Conservation (phyloP, 176 grass and related monocot species). For the Thinopyrum elongatum region DNA sequence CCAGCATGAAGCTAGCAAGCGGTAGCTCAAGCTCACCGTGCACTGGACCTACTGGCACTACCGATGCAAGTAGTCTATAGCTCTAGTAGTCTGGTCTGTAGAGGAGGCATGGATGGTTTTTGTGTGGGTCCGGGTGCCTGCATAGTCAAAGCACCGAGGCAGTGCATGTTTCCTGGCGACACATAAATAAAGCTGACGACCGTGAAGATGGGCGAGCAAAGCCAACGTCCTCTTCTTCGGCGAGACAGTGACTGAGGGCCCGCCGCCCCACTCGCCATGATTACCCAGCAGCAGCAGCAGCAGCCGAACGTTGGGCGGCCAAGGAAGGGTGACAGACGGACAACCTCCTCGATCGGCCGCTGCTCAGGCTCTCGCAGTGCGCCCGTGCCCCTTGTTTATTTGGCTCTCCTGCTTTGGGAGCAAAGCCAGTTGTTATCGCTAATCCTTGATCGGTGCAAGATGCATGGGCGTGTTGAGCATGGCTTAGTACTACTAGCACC, state of each 20-base stretch:
- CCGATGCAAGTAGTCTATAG: too few species aligned
- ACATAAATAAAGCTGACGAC: not conserved
- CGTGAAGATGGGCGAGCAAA: not conserved
- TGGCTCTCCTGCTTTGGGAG: not conserved
- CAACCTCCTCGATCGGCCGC: not conserved
- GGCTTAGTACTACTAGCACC: too few species aligned
- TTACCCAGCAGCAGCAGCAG: not conserved
- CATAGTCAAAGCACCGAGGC: conserved; percentile 11
- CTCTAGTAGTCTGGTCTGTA: too few species aligned
- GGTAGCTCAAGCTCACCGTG: too few species aligned
- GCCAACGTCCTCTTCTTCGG: not conserved
- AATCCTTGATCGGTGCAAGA: too few species aligned
- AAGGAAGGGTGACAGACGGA: not conserved
- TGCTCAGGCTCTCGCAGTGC: not conserved
- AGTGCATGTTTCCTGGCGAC: conserved; percentile 21
- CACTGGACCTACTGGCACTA: too few species aligned
- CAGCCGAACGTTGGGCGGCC: conserved; percentile 30
- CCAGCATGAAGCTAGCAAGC: too few species aligned
- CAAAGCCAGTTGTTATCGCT: too few species aligned
- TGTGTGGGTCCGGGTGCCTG: not conserved
- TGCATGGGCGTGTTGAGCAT: too few species aligned
- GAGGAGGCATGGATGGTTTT: not conserved
- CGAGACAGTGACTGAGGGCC: not conserved
- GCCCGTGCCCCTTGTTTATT: not conserved
- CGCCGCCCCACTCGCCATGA: not conserved